Base-by-base conservation (phyloP, 768 basidiomycete species). In the Suillus bovinus region DNA sequence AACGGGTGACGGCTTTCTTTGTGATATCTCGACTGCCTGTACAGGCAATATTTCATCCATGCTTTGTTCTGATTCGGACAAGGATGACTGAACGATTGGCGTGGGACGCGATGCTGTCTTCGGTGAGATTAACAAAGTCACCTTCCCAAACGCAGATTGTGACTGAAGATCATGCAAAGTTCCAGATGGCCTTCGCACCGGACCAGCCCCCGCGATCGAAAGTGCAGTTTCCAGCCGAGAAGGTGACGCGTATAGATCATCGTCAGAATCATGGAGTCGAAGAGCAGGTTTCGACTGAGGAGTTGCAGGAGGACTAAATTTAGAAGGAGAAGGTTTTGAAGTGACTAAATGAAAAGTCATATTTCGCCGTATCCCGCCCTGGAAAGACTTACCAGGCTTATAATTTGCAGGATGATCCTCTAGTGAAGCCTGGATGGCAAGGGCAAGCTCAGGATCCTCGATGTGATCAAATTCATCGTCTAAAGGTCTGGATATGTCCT, bases 171-270 rank as follows among this genome's bases (percentile, higher is more conserved):
- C 67, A 39, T 62, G 66, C 27, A 58, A 22, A 34, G 29, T 60
- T 46, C 66, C 66, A 1, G 70, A 59, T 11, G 61, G 31, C 33
- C 42, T 69, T 52, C 66, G 72, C 11, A 74, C 72, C 16, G 79
- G 78, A 6, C 80, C 80, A 9, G 87, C 81, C 58, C 86, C 86
- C 20, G 84, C 90, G 47, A 91, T 85, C 11, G 88, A 81, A 33
- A 91, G 72, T 1, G 82, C 86, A 1, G 88, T 88, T 67, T 87
- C 86, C n/a, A 91, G 74, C 22, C 86, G 80, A 24, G 80, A 80
- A 0, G 82, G 86, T 3, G 82, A 81, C 36, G 81, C 75, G 27
- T 81, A 80, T 22, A 84, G 72, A 56, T 86, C 83, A 9, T 84
- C 80, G 38, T 80, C 79, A 16, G 77, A 75, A 50, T 71, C 64